Base-by-base conservation (phyloP, 805 yeast genomes). In the Ogataea methanolica region DNA sequence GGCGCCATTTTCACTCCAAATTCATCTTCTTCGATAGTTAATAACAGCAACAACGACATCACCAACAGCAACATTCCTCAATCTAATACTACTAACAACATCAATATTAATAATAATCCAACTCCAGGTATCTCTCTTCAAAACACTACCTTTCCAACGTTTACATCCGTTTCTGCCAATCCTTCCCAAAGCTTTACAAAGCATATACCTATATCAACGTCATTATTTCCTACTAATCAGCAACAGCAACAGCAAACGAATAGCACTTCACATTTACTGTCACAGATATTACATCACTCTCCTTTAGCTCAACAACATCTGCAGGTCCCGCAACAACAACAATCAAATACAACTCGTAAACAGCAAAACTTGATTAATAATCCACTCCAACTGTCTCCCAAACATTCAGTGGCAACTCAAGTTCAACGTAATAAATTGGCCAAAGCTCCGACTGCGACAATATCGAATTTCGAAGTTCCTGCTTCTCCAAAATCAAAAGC, bases 401-500 rank as follows among this genome's bases (percentile, higher is more conserved):
- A 41, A 23, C 34, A 16, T 34, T 16, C 44, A 14, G 37, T 43
- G 11, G 40, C 39, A 6, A 14, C 31, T n/a, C 55, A 44, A 19
- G 39, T 9, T 16, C 47, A 46, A 31, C 49, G 54, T 14, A 22
- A 26, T 17, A 49, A 50, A 17, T 35, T 47, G 8, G 46, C 37
- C 34, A 57, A 55, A 42, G 54, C 59, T 12, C 60, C 63, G 5
- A 55, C 62, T 16, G 58, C 59, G 1, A 46, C 55, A n/a, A 35
- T 50, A 12, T 49, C 55, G 14, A 43, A 52, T 5, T 52, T 54
- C 19, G 60, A 60, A 26, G 48, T 56, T 19, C 60, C 63, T 4
- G 50, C 58, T 8, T 59, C 64, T n/a, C 63, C 62, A 3, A 55
- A 47, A 42, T 47, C 53, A 36, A 60, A 51, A 43, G 38, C 51